Percentiles rank a stretch among this genome's conserved stretches.
Conservation (phyloP, 2,329 filamentous ascomycete genomes). For the Plenodomus tracheiphilus region DNA sequence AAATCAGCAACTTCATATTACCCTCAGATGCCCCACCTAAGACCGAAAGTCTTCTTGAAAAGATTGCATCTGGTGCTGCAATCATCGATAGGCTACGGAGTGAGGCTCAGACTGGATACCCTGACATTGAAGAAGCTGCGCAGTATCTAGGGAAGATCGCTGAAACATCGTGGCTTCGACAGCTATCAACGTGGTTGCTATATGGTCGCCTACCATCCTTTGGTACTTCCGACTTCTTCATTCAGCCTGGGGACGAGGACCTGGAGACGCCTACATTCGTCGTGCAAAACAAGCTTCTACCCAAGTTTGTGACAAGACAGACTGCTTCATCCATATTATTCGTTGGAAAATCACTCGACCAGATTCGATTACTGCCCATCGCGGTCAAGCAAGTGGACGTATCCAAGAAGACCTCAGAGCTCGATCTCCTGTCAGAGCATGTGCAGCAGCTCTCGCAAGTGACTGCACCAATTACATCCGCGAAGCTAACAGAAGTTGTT, state of each 20-base stretch:
- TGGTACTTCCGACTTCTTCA: constrained; percentile 84
- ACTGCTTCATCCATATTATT: constrained; percentile 86
- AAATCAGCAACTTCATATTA: constrained; percentile 70
- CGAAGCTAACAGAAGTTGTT: constrained; percentile 71
- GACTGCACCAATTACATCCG: constrained; percentile 72
- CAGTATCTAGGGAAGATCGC: constrained; percentile 73
- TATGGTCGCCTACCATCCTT: constrained; percentile 81
- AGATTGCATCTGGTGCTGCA: constrained; percentile 65
- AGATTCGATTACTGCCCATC: constrained; percentile 61
- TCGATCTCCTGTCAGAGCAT: constrained; percentile 68
- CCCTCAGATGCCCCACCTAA: constrained; percentile 31
- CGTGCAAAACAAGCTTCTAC: constrained; percentile 60
- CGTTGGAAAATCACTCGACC: constrained; percentile 85
- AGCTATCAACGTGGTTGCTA: constrained; percentile 86
- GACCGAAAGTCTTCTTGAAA: constrained; percentile 13
- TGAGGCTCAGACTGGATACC: constrained; percentile 84
- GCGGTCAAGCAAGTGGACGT: constrained; percentile 31
- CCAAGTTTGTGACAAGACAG: constrained; percentile 74
- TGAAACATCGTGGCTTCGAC: constrained; percentile 89
- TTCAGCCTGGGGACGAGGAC: constrained; percentile 51
- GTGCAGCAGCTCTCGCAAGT: constrained; percentile 70
- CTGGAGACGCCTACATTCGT: constrained; percentile 33
- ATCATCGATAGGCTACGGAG: constrained; percentile 76
- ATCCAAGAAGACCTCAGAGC: constrained; percentile 46
- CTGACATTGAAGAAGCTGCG: constrained; percentile 79